Conservation (phyloP, 306 rosid genomes). For the Arachis stenosperma region DNA sequence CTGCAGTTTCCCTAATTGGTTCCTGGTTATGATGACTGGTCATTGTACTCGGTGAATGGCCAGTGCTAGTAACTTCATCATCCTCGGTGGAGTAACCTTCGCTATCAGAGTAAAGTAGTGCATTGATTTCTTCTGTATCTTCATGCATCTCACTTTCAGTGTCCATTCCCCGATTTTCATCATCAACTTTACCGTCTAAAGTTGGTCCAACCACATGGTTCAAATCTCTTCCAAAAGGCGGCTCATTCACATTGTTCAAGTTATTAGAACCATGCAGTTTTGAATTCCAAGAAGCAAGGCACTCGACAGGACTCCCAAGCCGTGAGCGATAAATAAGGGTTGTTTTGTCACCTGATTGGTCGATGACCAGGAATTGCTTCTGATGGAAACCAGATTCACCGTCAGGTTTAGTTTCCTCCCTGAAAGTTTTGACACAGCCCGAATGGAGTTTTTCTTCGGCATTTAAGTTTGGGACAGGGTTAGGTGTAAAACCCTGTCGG, state of each 20-base stretch:
- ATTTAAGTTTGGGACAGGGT: conserved; percentile 45
- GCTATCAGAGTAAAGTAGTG: conserved; percentile 85
- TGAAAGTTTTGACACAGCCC: conserved; percentile 28
- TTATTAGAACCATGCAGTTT: conserved; percentile 39
- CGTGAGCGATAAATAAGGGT: conserved; percentile 65
- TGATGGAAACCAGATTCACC: conserved; percentile 43
- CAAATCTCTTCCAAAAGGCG: conserved; percentile 39
- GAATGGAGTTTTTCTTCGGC: conserved; percentile 43
- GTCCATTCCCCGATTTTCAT: conserved; percentile 51
- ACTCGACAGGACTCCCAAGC: conserved; percentile 56
- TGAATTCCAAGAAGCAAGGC: conserved; percentile 60
- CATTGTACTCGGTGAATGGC: conserved; percentile 87
- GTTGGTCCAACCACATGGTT: conserved; percentile 49
- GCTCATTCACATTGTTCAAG: conserved; percentile 40
- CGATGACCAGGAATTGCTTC: conserved; percentile 72
- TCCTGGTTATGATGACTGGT: conserved; percentile 53
- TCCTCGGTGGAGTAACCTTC: conserved; percentile 65
- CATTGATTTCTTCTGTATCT: conserved; percentile 92
- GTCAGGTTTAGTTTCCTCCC: conserved; percentile 41
- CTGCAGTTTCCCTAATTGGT: conserved; percentile 28
- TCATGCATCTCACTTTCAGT: conserved; percentile 86
- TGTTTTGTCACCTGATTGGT: conserved; percentile 72
- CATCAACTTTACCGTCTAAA: conserved; percentile 49
- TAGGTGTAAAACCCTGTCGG: conserved; percentile 46
- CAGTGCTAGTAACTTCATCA: conserved; percentile 97